A percentile compares a stretch with the other conserved stretches of the same genome.
These are phyloP conservation scores for Penicillium expansum DNA, from an alignment of 2,329 filamentous ascomycete genomes.

Conservation along the genomic window DNA sequence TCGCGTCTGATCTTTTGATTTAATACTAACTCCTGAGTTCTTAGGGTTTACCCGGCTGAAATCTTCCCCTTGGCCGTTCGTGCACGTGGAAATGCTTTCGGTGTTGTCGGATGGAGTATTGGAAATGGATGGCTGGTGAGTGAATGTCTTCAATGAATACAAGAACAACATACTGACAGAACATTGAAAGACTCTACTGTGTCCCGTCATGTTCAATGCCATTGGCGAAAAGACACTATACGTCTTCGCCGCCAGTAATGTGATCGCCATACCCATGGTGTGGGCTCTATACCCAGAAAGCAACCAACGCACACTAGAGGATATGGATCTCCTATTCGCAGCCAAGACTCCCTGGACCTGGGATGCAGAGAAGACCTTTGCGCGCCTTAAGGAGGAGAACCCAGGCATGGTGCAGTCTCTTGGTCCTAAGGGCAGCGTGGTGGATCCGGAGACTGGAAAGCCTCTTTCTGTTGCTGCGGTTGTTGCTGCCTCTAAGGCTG, in stretches of 20 bases:
- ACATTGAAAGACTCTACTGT: conserved; percentile 45
- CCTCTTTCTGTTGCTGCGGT: conserved; percentile 5
- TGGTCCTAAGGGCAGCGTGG: conserved; percentile 32
- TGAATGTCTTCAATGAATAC: conserved; percentile 23
- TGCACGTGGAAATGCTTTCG: conserved; percentile 72
- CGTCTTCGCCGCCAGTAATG: conserved; percentile 68
- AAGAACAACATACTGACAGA: conserved; percentile 1
- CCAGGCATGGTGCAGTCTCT: conserved; percentile 49
- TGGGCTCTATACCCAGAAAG: conserved; percentile 74
- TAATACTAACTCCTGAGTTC: background rate
- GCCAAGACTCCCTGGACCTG: conserved; percentile 66
- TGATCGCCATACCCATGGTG: conserved; percentile 64
- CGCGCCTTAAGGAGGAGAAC: conserved; percentile 59
- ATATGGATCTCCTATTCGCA: conserved; percentile 72
- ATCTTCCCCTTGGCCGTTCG: conserved; percentile 70
- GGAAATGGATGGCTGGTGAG: conserved; percentile 65
- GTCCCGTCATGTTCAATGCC: conserved; percentile 60
- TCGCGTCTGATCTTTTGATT: background rate
- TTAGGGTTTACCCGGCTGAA: conserved; percentile 63
- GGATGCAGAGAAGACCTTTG: conserved; percentile 67
- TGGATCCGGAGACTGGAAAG: conserved; percentile 35
- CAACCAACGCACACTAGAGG: conserved; percentile 70
- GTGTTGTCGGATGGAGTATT: conserved; percentile 72
- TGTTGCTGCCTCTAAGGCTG: conserved; percentile 2
- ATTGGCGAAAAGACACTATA: conserved; percentile 71